These are phyloP conservation scores for Aureobasidium subglaciale DNA, from an alignment of 2,329 filamentous ascomycete genomes.

Conservation along the genomic window DNA sequence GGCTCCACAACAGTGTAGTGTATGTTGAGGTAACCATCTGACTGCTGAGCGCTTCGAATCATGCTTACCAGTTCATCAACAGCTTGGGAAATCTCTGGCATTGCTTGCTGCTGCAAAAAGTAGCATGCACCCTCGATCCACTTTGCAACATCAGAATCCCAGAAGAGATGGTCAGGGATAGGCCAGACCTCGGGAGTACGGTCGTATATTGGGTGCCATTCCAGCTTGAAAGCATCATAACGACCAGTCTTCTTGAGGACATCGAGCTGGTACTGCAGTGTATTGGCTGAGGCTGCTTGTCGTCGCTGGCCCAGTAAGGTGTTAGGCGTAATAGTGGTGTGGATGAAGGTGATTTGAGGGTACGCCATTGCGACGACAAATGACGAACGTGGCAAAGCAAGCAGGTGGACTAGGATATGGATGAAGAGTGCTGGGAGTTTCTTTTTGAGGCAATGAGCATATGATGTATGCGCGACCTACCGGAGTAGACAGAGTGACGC, in stretches of 20 bases:
- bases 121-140: conserved; percentile 59
- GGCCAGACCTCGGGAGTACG: conserved; percentile 47
- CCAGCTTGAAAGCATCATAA: conserved; percentile 49
- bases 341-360: conserved; percentile 36
- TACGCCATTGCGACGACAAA: conserved; percentile 29
- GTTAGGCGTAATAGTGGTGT: conserved; percentile 27
- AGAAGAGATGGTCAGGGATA: conserved; percentile 50
- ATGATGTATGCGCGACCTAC: too few relatives aligned
- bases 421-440: too few relatives aligned
- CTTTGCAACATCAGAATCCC: conserved; percentile 50
- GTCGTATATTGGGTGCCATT: conserved; percentile 50
- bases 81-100: conserved; percentile 43
- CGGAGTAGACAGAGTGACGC: too few relatives aligned
- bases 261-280: conserved; percentile 46
- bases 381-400: too few relatives aligned
- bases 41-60: conserved; percentile 50
- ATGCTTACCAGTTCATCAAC: conserved; percentile 52
- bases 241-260: conserved; percentile 48
- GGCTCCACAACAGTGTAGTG: conserved; percentile 56
- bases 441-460: too few relatives aligned
- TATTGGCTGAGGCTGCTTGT: conserved; percentile 37
- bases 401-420: too few relatives aligned
- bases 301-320: conserved; percentile 35
- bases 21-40: conserved; percentile 57
- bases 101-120: conserved; percentile 38